A percentile compares a stretch with the other conserved stretches of the same genome.
Evolutionary conservation across 31 red algal species (phyloP).

Genomic region (Odonthalia washingtoniensis): DNA sequence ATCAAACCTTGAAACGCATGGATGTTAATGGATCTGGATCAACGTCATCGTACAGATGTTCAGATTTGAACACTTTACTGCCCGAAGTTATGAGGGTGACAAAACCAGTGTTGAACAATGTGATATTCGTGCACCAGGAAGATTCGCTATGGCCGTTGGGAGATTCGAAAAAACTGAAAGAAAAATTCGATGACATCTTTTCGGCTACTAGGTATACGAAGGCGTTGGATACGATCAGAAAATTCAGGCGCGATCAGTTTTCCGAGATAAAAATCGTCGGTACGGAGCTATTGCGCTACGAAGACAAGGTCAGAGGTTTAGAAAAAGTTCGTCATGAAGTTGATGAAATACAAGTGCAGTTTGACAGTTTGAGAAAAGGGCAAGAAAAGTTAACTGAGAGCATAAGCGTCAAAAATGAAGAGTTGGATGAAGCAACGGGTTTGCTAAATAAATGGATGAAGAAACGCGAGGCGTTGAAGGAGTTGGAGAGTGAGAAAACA

Average conservation of each 20-base stretch:
- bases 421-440: slow-evolving; percentile 24
- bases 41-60: slow-evolving; percentile 57
- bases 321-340: slow-evolving; percentile 78
- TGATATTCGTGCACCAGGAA: slow-evolving; percentile 99
- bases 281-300: slow-evolving; percentile 63
- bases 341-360: slow-evolving; percentile 65
- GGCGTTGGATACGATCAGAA: slow-evolving; percentile 90
- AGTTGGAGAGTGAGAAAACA: slow-evolving; percentile 11
- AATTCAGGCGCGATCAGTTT: slow-evolving; percentile 74
- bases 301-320: slow-evolving; percentile 70
- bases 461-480: slow-evolving; percentile 28
- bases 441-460: slow-evolving; percentile 23
- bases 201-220: slow-evolving; percentile 93
- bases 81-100: slow-evolving; percentile 93
- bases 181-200: slow-evolving; percentile 97
- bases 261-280: slow-evolving; percentile 69
- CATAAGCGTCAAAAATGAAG: slow-evolving; percentile 24
- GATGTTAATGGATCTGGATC: slow-evolving; percentile 19
- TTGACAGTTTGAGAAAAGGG: slow-evolving; percentile 52
- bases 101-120: slow-evolving; percentile 92
- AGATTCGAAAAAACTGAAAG: slow-evolving; percentile 85
- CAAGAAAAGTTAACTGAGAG: slow-evolving; percentile 45
- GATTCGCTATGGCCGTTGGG: slow-evolving; percentile 94
- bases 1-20: slow-evolving; percentile 70
- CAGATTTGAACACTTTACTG: slow-evolving; percentile 81